These are phyloP conservation scores for Neonectria faginata DNA, from an alignment of 2,329 filamentous ascomycete species.

Conservation along the genomic window DNA sequence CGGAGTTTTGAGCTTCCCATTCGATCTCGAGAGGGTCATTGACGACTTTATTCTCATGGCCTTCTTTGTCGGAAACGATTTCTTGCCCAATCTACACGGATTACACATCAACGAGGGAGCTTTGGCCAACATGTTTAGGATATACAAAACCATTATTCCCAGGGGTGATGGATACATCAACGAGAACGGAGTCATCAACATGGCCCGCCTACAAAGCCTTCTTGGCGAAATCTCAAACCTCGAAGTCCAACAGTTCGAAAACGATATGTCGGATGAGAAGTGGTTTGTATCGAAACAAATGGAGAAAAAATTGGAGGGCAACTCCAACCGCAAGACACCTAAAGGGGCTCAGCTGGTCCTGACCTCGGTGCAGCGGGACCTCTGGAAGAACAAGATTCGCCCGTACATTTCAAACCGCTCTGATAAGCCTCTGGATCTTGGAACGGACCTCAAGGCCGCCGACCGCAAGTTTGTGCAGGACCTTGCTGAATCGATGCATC, in stretches of 20 bases:
- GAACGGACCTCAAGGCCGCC: constrained; percentile 77
- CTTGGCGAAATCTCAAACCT: constrained; percentile 88
- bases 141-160: constrained; percentile 92
- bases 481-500: constrained; percentile 73
- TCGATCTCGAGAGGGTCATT: constrained; percentile 95
- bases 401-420: constrained; percentile 81
- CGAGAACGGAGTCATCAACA: constrained; percentile 91
- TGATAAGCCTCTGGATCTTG: constrained; percentile 76
- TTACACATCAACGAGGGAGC: constrained; percentile 99
- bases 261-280: constrained; percentile 85
- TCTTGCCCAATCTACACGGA: constrained; percentile 94
- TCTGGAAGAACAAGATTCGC: constrained; percentile 85
- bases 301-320: constrained; percentile 70
- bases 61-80: constrained; percentile 99
- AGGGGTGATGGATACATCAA: constrained; percentile 95
- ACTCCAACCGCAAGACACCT: constrained; percentile 63
- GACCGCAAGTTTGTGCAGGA: constrained; percentile 96
- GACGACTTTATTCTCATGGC: constrained; percentile 99
- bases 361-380: constrained; percentile 81
- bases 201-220: constrained; percentile 80
- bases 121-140: constrained; percentile 94
- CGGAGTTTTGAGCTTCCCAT: constrained; percentile 78
- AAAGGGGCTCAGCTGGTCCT: constrained; percentile 75
- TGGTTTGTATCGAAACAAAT: constrained; percentile 92
- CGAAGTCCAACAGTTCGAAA: constrained; percentile 92